Base-by-base conservation (phyloP, 1,284 basidiomycete genomes). In the Waitea zeae region DNA sequence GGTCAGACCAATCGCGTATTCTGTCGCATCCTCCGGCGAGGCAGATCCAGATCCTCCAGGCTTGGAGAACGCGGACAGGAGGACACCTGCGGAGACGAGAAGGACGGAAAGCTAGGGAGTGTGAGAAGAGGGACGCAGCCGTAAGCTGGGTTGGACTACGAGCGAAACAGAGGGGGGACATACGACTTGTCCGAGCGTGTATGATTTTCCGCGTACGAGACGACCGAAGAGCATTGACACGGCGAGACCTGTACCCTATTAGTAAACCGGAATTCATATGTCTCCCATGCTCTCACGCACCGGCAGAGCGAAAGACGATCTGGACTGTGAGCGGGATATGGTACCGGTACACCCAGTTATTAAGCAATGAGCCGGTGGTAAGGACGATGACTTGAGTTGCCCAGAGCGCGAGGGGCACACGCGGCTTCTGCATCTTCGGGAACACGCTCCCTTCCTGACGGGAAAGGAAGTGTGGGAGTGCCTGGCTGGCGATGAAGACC, bases 281-380 rank as follows among this genome's bases (percentile, higher is more conserved):
- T 46, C 45, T 24, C 46, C 40, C 30, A 51, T 19, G 19, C 28
- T 5, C 14, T 13, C 37, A 51, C 65, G 52, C 42, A 71, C 86
- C 86, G 22, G 83, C 87, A 32, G 82, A 87, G 27, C 88, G 69
- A 50, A 92, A 88, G 19, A 93, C 77, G 44, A 92, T 90, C 47
- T 89, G 76, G 0, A 93, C 60, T 1, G 83, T 73, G 35, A 89
- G 60, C 3, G 86, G 86, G 0, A 90, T 79, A 38, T 75, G 59
- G 46, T 64, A 86, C 0, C 76, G 77, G 49, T 82, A 90, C 1
- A 80, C 84, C 64, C 75, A 78, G 48, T 90, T 92, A 54, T 89
- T 90, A 44, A 93, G 52, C 30, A 82, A 49, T 19, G 76, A 76
- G 29, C 81, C 74, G 12, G 65, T 59, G 3, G 75, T 69, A 38